Evolutionary conservation across 2,329 filamentous ascomycete genomes (phyloP), one percentile per base, ranked within the genome.

Genomic region (Apiospora aurea): DNA sequence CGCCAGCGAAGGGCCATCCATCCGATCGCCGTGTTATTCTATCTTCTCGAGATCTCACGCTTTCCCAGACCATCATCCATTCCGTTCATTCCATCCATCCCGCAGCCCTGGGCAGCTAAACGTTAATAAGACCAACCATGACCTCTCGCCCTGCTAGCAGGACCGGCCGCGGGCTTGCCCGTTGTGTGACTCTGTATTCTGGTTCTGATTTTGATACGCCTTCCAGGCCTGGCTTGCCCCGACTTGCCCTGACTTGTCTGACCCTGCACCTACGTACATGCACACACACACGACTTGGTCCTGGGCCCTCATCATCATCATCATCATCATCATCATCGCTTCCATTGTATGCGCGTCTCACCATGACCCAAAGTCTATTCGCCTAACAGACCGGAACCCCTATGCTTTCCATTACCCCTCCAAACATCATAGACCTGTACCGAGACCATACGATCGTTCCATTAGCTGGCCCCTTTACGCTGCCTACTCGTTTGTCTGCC

Each of bases 401-500:
- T n/a, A 64, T 24, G 57, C 41, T 46, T 68, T 68, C 66, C 41
- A 68, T 68, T 68, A 68, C 66, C 41, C n/a, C 16, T 68, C 41
- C 24, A 68, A 47, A 47, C 66, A 68, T 68, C 66, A 68, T 68
- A 68, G 66, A 68, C 43, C 64, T 64, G 57, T 64, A 64, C 57
- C 57, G 34, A 68, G 24, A 18, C 14, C 44, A 26, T 46, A n/a
- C 66, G 18, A 14, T 34, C 38, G n/a, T 38, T 21, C 41, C 41
- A 26, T 68, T 47, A 47, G 18, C 66, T 47, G 41, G 26, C 26
- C 41, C 13, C 14, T 3, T 3, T 29, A 47, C 66, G n/a, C n/a
- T 68, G 44, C 43, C 41, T 47, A n/a, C 34, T 13, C 7, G 41
- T n/a, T 46, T 46, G 41, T n/a, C 14, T 67, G n/a, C 44, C 26